Conservation (phyloP, 306 rosid genomes). For the Cyamopsis tetragonoloba region DNA sequence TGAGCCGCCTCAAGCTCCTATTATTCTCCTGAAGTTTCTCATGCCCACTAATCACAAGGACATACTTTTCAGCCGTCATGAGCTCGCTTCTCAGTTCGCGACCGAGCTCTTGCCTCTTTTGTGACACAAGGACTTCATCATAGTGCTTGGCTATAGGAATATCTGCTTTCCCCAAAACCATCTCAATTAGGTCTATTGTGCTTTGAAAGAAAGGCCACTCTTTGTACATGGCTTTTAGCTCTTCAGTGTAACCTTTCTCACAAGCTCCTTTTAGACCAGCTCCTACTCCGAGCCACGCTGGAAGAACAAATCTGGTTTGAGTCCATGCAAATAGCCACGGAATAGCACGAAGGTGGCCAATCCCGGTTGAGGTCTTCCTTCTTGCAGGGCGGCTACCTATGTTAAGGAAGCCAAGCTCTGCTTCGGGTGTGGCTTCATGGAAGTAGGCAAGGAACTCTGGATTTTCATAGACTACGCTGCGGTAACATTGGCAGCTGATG, state of each 20-base stretch:
- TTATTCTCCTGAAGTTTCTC: constrained; percentile 74
- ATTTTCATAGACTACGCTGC: constrained; percentile 74
- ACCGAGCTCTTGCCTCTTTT: constrained; percentile 64
- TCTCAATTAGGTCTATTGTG: constrained; percentile 87
- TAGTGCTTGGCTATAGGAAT: constrained; percentile 83
- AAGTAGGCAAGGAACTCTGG: constrained; percentile 85
- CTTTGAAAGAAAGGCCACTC: constrained; percentile 96
- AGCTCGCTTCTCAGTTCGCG: constrained; percentile 60
- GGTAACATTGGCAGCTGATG: constrained; percentile 72
- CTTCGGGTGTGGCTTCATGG: constrained; percentile 94
- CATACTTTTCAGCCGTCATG: constrained; percentile 55
- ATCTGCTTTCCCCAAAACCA: constrained; percentile 93
- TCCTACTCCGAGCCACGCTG: constrained; percentile 97
- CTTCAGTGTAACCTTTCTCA: constrained; percentile 76
- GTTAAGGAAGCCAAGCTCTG: constrained; percentile 95
- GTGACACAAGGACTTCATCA: constrained; percentile 86
- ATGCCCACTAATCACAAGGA: constrained; percentile 74
- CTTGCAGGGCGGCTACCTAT: constrained; percentile 94
- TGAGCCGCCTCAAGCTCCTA: constrained; percentile 80
- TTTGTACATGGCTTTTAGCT: constrained; percentile 71
- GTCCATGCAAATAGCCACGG: constrained; percentile 99
- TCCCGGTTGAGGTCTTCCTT: constrained; percentile 67
- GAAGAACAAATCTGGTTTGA: constrained; percentile 89
- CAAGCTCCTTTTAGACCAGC: constrained; percentile 83
- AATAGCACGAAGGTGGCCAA: constrained; percentile 88